Percentiles rank a stretch among this genome's conserved stretches.
Evolutionary conservation across 1,139 yeast species (phyloP).

Genomic region (Candida frijolesensis): DNA sequence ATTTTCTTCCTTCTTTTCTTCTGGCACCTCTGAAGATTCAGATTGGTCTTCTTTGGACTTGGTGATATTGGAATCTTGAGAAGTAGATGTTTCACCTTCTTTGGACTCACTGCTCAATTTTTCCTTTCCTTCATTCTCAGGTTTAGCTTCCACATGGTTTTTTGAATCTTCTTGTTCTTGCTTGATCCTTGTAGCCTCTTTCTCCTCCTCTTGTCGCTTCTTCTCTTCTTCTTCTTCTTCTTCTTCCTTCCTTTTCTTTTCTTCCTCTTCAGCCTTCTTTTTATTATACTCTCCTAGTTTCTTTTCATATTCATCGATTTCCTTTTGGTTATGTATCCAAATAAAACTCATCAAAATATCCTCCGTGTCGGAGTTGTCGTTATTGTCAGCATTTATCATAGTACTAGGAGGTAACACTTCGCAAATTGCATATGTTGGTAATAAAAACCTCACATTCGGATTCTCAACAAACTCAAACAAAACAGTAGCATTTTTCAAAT

Average conservation of each 20-base stretch:
- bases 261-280: slow-evolving; percentile 25
- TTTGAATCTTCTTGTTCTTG: slow-evolving; percentile 43
- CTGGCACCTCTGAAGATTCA: slow-evolving; percentile 1
- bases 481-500: slow-evolving; percentile 67
- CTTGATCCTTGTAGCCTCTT: slow-evolving; percentile 14
- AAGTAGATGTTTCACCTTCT: background rate
- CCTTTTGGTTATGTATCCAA: slow-evolving; percentile 57
- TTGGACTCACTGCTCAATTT: background rate
- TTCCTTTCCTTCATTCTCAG: slow-evolving; percentile 11
- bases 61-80: background rate
- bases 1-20: background rate
- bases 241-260: slow-evolving; percentile 29
- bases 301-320: slow-evolving; percentile 50
- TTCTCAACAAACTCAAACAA: slow-evolving; percentile 86
- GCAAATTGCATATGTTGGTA: slow-evolving; percentile 76
- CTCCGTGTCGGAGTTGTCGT: slow-evolving; percentile 31
- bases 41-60: slow-evolving; percentile 10
- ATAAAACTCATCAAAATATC: slow-evolving; percentile 69
- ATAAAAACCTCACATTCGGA: slow-evolving; percentile 67
- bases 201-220: slow-evolving; percentile 14
- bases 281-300: slow-evolving; percentile 33
- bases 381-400: slow-evolving; percentile 23
- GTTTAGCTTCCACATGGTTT: slow-evolving; percentile 30
- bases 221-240: slow-evolving; percentile 27
- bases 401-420: slow-evolving; percentile 51